Evolutionary conservation across 495 filamentous ascomycete species (phyloP), one percentile per base, ranked within the genome.

Genomic region (Venustampulla echinocandica): DNA sequence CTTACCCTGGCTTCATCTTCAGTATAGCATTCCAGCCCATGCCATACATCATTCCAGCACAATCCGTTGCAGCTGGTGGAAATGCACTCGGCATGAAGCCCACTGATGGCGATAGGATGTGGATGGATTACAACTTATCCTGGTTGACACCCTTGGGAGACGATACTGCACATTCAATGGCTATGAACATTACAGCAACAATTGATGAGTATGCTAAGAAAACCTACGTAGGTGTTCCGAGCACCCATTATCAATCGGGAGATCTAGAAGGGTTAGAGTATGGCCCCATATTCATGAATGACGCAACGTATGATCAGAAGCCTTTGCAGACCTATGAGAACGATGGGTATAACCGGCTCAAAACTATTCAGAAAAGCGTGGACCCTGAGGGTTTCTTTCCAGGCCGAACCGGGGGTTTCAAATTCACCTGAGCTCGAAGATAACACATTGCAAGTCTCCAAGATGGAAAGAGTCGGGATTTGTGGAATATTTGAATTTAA

Each of bases 381-480:
- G 79, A 81, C 58, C 77, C 78, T 1, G 58, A 71, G 7, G 66
- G 68, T 1, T 71, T 82, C 56, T 80, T 75, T 62, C 69, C 73
- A 58, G 66, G 61, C 36, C 69, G 76, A 50, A 81, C 77, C 0
- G 75, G 71, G 9, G 77, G 80, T 20, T 69, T 65, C 46, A 70
- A 69, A 17, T 53, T 15, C 18, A 46, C 21, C 10, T 46, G n/a
- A 40, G 10, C 17, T 23, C 9, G 17, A 11, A 30, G 27, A n/a
- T 30, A 30, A 30, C n/a, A n/a, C n/a, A n/a, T n/a, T n/a, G n/a
- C n/a, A n/a, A n/a, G n/a, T n/a, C n/a, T n/a, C n/a, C n/a, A n/a
- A n/a, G n/a, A n/a, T n/a, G n/a, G n/a, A n/a, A n/a, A n/a, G n/a
- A n/a, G n/a, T n/a, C n/a, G n/a, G n/a, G n/a, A n/a, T n/a, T n/a